Percentiles rank a stretch among this genome's conserved stretches.
These are phyloP conservation scores for Cytospora schulzeri DNA, from an alignment of 2,329 filamentous ascomycete genomes.

Conservation along the genomic window DNA sequence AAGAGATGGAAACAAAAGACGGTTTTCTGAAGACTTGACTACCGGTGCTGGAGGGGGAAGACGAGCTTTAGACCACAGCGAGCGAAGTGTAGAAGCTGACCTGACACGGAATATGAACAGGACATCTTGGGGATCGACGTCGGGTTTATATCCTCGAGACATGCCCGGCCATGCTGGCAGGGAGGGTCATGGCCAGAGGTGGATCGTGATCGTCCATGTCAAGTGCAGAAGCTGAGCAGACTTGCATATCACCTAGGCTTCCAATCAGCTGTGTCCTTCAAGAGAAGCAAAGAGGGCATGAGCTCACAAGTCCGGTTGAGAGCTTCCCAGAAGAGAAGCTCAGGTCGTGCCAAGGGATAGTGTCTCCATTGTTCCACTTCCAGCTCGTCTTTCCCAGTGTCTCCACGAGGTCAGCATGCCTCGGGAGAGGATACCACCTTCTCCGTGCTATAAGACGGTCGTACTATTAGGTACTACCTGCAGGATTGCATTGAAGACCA, in stretches of 20 bases:
- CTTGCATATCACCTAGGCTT: neutral
- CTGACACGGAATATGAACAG: neutral
- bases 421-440: slow-evolving; percentile 5
- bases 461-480: neutral
- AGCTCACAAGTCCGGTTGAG: neutral
- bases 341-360: neutral
- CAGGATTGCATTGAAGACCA: neutral
- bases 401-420: neutral
- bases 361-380: slow-evolving; percentile 4
- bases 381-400: neutral
- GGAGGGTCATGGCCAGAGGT: neutral
- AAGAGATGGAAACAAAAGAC: neutral
- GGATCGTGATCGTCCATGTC: neutral
- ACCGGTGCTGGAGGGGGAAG: neutral
- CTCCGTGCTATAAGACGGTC: neutral
- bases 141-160: slow-evolving; percentile 9
- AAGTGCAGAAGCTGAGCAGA: slow-evolving; percentile 9
- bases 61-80: slow-evolving; percentile 13
- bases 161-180: neutral
- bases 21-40: neutral
- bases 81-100: slow-evolving; percentile 19
- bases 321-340: slow-evolving; percentile 11
- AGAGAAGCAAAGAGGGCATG: neutral
- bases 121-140: neutral
- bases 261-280: slow-evolving; percentile 4